A percentile compares a stretch with the other conserved stretches of the same genome.
Evolutionary conservation across 1,139 yeast genomes (phyloP).

Genomic region (Pichia norvegensis): DNA sequence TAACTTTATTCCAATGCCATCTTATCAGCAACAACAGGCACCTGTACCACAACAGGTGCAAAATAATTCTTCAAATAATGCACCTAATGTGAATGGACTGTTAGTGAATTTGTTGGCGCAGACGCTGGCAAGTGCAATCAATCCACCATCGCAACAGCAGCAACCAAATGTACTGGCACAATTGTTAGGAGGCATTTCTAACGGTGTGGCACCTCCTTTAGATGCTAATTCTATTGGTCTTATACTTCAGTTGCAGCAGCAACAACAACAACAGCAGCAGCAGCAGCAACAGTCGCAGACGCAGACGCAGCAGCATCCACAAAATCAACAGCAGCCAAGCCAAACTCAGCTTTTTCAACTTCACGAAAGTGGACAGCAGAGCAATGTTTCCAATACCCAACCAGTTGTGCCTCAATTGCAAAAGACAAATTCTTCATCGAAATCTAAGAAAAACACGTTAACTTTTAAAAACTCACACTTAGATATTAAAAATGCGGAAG

Average conservation of each 20-base stretch:
- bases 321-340: not conserved
- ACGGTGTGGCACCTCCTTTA: not conserved
- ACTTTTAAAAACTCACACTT: slow-evolving; percentile 13
- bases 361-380: not conserved
- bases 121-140: slow-evolving; percentile 2
- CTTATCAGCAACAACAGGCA: slow-evolving; percentile 13
- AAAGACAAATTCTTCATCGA: not conserved
- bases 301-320: slow-evolving; percentile 8
- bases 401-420: not conserved
- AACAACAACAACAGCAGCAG: slow-evolving; percentile 6
- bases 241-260: slow-evolving; percentile 9
- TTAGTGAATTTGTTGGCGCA: slow-evolving; percentile 14
- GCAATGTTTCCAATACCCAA: not conserved
- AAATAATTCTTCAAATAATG: not conserved
- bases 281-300: slow-evolving; percentile 6
- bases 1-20: slow-evolving; percentile 6
- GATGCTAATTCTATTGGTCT: not conserved
- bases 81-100: slow-evolving; percentile 4
- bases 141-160: not conserved
- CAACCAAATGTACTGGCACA: slow-evolving; percentile 7
- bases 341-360: slow-evolving; percentile 1
- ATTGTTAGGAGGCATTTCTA: slow-evolving; percentile 5
- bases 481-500: slow-evolving; percentile 8
- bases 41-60: slow-evolving; percentile 3
- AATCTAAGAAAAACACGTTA: slow-evolving; percentile 1